These are phyloP conservation scores for Tephrocybe rancida DNA, from an alignment of 768 basidiomycete genomes.

Conservation along the genomic window DNA sequence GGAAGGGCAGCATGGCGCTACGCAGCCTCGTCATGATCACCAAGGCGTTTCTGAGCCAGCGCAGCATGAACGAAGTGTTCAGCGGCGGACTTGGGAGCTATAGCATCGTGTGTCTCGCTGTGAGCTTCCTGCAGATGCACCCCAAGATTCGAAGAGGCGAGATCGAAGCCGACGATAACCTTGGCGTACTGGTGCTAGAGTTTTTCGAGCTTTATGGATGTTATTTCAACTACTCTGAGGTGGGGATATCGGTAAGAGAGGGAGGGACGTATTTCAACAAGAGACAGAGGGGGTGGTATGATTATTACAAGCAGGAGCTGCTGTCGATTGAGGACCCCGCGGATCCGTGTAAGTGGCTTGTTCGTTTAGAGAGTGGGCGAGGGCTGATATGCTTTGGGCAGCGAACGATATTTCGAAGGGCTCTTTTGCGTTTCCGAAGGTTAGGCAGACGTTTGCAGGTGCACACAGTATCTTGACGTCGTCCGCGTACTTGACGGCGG, in stretches of 20 bases:
- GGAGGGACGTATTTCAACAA: constrained; percentile 93
- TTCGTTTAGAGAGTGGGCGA: neutral
- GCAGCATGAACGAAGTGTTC: constrained; percentile 98
- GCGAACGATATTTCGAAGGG: constrained; percentile 94
- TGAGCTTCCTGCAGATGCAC: constrained; percentile 97
- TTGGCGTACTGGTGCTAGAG: constrained; percentile 94
- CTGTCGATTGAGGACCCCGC: constrained; percentile 94
- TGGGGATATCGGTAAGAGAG: constrained; percentile 85
- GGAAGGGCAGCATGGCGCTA: constrained; percentile 61
- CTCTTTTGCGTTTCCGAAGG: constrained; percentile 81
- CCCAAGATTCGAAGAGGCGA: constrained; percentile 90
- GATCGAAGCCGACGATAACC: constrained; percentile 84
- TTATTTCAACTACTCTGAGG: constrained; percentile 89
- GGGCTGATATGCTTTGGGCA: constrained; percentile 29
- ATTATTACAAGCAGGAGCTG: constrained; percentile 54
- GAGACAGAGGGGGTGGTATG: constrained; percentile 77
- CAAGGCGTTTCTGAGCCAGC: constrained; percentile 87
- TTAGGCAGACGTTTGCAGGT: constrained; percentile 82
- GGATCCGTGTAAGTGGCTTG: constrained; percentile 67
- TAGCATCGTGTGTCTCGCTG: constrained; percentile 88
- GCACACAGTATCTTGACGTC: constrained; percentile 80
- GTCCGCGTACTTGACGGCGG: constrained; percentile 65
- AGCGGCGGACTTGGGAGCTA: constrained; percentile 95
- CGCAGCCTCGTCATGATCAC: constrained; percentile 84
- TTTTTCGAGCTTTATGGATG: constrained; percentile 96